Conservation (phyloP, 2,329 filamentous ascomycete genomes). For the Stylonectria norvegica region DNA sequence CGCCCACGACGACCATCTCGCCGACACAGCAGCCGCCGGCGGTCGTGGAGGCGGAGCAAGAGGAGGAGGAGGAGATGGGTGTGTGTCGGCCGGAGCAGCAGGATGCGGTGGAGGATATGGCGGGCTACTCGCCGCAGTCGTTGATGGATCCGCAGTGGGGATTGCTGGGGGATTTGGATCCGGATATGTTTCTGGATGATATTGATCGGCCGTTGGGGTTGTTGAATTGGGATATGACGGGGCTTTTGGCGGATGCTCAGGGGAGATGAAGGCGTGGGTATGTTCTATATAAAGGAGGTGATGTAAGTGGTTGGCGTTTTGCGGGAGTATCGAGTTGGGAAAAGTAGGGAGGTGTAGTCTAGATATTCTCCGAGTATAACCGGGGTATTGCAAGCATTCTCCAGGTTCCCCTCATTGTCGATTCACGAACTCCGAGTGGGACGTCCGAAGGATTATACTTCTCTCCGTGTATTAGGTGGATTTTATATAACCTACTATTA, state of each 20-base stretch:
- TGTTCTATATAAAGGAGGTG: no score
- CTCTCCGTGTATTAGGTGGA: no score
- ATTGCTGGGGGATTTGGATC: conserved; percentile 1
- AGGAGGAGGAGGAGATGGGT: neutral
- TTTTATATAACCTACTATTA: no score
- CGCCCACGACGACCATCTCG: conserved; percentile 2
- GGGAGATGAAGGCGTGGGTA: neutral
- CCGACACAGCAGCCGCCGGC: neutral
- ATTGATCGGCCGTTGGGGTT: conserved; percentile 4
- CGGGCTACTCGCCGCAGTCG: neutral
- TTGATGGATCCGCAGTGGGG: conserved; percentile 1
- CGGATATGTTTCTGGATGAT: conserved; percentile 9
- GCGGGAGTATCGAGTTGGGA: no score
- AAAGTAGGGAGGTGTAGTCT: no score
- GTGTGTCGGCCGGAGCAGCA: neutral
- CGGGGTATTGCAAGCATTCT: no score
- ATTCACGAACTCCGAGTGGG: no score
- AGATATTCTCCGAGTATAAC: no score
- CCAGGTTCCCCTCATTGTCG: no score
- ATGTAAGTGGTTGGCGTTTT: no score
- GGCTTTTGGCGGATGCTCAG: conserved; percentile 4
- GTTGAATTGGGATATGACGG: conserved; percentile 13
- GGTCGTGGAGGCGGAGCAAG: neutral
- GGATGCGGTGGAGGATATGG: neutral
- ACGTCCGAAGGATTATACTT: no score